Conservation (phyloP, 495 filamentous ascomycete genomes). For the Talaromyces adpressus region DNA sequence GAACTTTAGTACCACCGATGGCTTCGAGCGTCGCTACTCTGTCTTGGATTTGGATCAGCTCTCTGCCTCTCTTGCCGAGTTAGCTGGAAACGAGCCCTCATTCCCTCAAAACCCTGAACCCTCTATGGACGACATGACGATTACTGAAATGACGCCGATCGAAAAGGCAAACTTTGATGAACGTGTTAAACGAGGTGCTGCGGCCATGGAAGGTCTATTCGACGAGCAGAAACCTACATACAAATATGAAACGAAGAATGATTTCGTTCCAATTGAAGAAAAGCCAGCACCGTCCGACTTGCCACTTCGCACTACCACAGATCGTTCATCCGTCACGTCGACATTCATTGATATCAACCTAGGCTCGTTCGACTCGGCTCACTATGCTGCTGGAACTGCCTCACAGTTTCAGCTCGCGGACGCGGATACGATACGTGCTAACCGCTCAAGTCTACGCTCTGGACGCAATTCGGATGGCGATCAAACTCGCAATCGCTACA, state of each 20-base stretch:
- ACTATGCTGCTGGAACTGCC: constrained; percentile 40
- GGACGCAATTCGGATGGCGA: constrained; percentile 31
- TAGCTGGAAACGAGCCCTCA: constrained; percentile 27
- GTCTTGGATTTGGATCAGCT: constrained; percentile 41
- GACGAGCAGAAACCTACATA: constrained; percentile 40
- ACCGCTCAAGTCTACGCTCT: constrained; percentile 32
- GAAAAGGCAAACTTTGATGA: constrained; percentile 41
- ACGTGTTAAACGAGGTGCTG: constrained; percentile 41
- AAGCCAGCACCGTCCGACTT: constrained; percentile 34
- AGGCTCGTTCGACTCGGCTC: constrained; percentile 38
- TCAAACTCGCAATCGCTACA: constrained; percentile 22
- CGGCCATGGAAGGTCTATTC: constrained; percentile 41
- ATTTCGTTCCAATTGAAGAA: constrained; percentile 35
- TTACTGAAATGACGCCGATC: constrained; percentile 26
- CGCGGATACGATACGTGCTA: constrained; percentile 44
- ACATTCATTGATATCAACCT: constrained; percentile 44
- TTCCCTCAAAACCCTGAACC: constrained; percentile 15
- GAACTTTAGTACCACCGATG: constrained; percentile 87
- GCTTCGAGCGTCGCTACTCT: constrained; percentile 60
- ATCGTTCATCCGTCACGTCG: constrained; percentile 40
- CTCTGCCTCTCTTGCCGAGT: constrained; percentile 33
- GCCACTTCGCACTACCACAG: constrained; percentile 41
- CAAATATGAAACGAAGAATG: constrained; percentile 41
- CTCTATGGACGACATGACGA: constrained; percentile 17
- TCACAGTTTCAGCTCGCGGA: constrained; percentile 42